These are phyloP conservation scores for Gossypium trilobum DNA, from an alignment of 441 rosid species.

Conservation along the genomic window DNA sequence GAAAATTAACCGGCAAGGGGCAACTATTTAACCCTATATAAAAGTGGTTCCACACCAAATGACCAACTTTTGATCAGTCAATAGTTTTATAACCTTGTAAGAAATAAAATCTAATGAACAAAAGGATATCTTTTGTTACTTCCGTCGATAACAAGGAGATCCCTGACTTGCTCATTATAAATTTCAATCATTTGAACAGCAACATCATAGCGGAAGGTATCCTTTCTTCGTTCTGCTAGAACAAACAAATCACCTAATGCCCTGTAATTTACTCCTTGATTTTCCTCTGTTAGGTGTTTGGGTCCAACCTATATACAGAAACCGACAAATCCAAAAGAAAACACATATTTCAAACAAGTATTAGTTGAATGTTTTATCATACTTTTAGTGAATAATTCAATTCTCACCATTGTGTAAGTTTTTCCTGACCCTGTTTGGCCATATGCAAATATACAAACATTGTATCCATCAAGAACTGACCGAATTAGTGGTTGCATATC, in stretches of 20 bases:
- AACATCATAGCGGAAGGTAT: conserved; percentile 59
- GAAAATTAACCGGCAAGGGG: neutral
- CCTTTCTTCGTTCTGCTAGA: conserved; percentile 74
- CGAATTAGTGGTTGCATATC: conserved; percentile 72
- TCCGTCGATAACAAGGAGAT: conserved; percentile 80
- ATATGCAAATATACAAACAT: conserved; percentile 75
- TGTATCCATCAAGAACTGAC: conserved; percentile 68
- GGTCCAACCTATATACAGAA: conserved; percentile 64
- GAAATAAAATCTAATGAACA: conserved; percentile 4
- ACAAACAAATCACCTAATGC: conserved; percentile 80
- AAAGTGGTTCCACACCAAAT: neutral
- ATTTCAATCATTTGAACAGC: conserved; percentile 97
- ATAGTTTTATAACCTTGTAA: conserved; percentile 11
- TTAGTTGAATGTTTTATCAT: conserved; percentile 1
- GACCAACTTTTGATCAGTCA: no score
- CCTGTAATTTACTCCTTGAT: conserved; percentile 81
- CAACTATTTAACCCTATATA: neutral
- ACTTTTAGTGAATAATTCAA: conserved; percentile 5
- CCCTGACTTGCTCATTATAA: conserved; percentile 92
- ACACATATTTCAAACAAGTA: neutral
- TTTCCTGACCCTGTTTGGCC: conserved; percentile 83
- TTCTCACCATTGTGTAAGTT: conserved; percentile 79
- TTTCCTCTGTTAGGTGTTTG: conserved; percentile 62
- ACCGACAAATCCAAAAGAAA: neutral
- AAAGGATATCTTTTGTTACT: conserved; percentile 87